Conservation (phyloP, 305 asterid genomes). For the Fraxinus velutina region DNA sequence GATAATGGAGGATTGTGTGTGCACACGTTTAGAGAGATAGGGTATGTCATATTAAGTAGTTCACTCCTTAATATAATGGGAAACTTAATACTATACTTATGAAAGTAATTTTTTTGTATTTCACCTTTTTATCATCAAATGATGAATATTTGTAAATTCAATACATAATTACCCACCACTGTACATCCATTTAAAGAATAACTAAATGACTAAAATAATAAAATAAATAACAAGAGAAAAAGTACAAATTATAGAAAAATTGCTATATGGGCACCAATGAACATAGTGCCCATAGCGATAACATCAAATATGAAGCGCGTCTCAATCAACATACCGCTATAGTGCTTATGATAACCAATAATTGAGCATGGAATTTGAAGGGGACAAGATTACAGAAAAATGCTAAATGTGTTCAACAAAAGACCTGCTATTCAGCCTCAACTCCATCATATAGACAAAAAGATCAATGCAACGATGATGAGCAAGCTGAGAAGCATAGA, state of each 20-base stretch:
- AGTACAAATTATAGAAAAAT: conserved; percentile 2
- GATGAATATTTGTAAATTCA: background rate
- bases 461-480: conserved; percentile 94
- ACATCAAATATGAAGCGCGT: conserved; percentile 1
- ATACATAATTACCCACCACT: background rate
- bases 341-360: conserved; percentile 9
- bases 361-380: conserved; percentile 7
- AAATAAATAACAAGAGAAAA: background rate
- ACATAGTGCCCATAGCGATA: background rate
- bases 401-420: conserved; percentile 12
- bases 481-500: conserved; percentile 95
- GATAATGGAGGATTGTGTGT: background rate
- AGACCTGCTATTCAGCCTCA: conserved; percentile 95
- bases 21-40: background rate
- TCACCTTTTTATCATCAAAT: background rate
- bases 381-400: background rate
- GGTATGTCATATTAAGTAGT: background rate
- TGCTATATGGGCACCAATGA: conserved; percentile 7
- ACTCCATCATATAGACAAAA: conserved; percentile 97
- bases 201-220: background rate
- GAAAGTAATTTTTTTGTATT: background rate
- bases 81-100: background rate
- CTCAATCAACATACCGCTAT: conserved; percentile 9
- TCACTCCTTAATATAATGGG: background rate
- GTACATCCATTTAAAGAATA: background rate